Evolutionary conservation across 225 moss, liverwort and hornwort species (phyloP), one percentile per base, ranked within the genome.

Genomic region (Polytrichum commune): DNA sequence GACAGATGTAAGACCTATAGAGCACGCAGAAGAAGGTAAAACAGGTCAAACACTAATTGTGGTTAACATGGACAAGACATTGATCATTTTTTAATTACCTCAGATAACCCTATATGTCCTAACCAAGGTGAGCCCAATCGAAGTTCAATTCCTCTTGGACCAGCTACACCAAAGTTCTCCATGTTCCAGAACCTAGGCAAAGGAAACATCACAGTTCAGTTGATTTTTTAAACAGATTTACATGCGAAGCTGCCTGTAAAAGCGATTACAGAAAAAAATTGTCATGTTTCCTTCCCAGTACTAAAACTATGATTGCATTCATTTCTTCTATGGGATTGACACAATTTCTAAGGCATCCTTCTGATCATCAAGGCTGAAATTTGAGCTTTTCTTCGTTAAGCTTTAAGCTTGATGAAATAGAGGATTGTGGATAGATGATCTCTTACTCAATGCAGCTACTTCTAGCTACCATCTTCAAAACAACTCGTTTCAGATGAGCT

Each of bases 71-170:
- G 54, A 64, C 7, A 19, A 30, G n/a, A 69, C 8, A 19, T 54
- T 29, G 25, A 22, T 23, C 9, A 65, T 54, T 61, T 26, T 66
- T 27, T 53, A 54, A 25, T 29, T 81, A 95, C 95, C 88, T 26
- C 60, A 67, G 89, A 88, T 23, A 96, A 64, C 62, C 82, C 78
- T 33, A 96, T 89, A 66, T 96, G 96, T 55, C 91, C 96, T 29
- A 96, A 67, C 96, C 96, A 96, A 46, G 96, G 96, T 63, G 90
- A 78, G 19, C 89, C 76, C 32, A 80, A 77, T 64, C 81, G 89
- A 60, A 87, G 76, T 4, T 29, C 72, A 53, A 75, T 72, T 67
- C 92, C 90, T 62, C 71, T 73, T 70, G 27, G 62, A 60, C 68
- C 79, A 72, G 76, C 86, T 46, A 68, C 54, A 64, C 32, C 69